Evolutionary conservation across 1,139 yeast species (phyloP).

Genomic region (Suhomyces anneliseae): DNA sequence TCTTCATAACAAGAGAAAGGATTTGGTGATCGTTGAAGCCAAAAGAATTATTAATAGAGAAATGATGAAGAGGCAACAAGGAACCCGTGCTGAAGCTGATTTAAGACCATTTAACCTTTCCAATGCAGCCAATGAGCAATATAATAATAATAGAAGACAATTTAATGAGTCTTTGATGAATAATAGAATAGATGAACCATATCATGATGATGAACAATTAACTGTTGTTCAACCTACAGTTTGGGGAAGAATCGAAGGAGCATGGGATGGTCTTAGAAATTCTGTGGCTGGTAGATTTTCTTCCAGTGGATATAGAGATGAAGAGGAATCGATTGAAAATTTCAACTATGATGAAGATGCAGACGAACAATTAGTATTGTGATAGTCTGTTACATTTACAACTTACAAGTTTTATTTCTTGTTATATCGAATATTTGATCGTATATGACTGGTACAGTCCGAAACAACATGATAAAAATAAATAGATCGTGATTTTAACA

Average conservation of each 20-base stretch:
- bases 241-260: constrained; percentile 30
- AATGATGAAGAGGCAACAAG: constrained; percentile 27
- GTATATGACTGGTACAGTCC: too few relatives aligned
- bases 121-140: constrained; percentile 33
- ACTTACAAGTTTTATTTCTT: background rate
- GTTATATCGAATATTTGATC: too few relatives aligned
- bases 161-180: constrained; percentile 25
- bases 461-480: too few relatives aligned
- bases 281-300: constrained; percentile 18
- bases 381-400: background rate
- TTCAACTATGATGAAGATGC: constrained; percentile 35
- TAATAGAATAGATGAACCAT: constrained; percentile 5
- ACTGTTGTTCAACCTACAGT: constrained; percentile 5
- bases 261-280: constrained; percentile 23
- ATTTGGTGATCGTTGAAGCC: constrained; percentile 44
- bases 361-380: constrained; percentile 25
- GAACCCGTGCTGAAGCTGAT: constrained; percentile 9
- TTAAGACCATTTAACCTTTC: constrained; percentile 33
- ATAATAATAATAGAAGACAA: constrained; percentile 29
- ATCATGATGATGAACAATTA: constrained; percentile 2
- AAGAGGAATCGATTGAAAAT: constrained; percentile 21
- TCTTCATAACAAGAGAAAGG: constrained; percentile 29
- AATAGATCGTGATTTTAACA: too few relatives aligned
- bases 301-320: constrained; percentile 16
- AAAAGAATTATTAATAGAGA: constrained; percentile 42